phyloP scores from a whole-genome alignment of 371 early-diverging fungal species.

The Actinomortierella wolfii region DNA sequence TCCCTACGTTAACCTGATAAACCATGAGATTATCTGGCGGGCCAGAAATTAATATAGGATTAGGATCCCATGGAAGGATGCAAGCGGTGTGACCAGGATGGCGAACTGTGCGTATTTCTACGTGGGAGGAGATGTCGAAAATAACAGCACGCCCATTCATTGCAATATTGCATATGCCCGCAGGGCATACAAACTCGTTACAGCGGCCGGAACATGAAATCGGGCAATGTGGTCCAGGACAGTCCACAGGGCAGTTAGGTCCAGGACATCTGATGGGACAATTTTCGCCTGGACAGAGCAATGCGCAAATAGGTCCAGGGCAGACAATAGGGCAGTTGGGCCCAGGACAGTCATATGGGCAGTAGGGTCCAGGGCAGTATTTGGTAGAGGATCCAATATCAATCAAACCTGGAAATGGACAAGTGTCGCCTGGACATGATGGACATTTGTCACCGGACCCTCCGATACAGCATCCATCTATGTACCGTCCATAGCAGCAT shows the following conservation, averaged over 20 bases:
- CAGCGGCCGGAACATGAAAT: not conserved
- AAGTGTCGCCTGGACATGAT: not conserved
- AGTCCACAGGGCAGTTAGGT: conserved; percentile 4
- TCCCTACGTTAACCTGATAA: no score
- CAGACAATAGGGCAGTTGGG: not conserved
- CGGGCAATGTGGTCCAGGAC: conserved; percentile 5
- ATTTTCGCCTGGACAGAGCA: not conserved
- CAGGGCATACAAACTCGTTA: not conserved
- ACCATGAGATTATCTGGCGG: no score
- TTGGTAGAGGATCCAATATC: not conserved
- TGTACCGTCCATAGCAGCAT: conserved; percentile 4
- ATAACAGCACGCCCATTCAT: not conserved
- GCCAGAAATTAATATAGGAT: no score
- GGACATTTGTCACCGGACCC: conserved; percentile 1
- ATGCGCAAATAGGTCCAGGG: not conserved
- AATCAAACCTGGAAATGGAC: not conserved
- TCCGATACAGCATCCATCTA: conserved; percentile 2
- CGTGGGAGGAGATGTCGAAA: not conserved
- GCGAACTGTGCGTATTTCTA: no score
- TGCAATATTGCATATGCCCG: not conserved
- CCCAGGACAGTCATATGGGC: conserved; percentile 4
- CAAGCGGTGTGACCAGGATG: no score
- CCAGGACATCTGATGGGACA: conserved; percentile 5
- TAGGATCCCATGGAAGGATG: no score
- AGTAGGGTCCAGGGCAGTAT: conserved; percentile 1